phyloP scores from a whole-genome alignment of 208 protist species.

The Trypanosoma theileri region DNA sequence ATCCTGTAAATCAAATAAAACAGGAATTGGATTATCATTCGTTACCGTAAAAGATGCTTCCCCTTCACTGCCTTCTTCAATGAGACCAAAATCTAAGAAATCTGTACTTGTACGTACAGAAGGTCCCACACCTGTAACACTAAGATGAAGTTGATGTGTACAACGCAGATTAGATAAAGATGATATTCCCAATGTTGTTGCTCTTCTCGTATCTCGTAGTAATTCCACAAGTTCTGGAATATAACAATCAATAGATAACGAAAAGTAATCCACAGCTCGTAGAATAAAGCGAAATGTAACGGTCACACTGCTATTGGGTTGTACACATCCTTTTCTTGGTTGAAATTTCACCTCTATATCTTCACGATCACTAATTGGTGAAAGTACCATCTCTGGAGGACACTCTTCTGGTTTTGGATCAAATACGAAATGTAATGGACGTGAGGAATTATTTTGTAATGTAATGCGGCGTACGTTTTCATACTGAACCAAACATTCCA shows the following conservation, averaged over 20 bases:
- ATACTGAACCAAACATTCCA: conserved; percentile 76
- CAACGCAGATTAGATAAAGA: conserved; percentile 21
- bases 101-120: conserved; percentile 75
- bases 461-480: conserved; percentile 68
- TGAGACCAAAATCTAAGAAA: conserved; percentile 86
- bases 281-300: conserved; percentile 72
- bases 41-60: conserved; percentile 84
- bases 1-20: conserved; percentile 74
- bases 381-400: conserved; percentile 31
- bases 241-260: conserved; percentile 56
- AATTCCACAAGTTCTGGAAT: conserved; percentile 57
- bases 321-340: conserved; percentile 62
- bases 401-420: conserved; percentile 62
- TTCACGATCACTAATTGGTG: conserved; percentile 25
- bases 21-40: conserved; percentile 83
- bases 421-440: conserved; percentile 67
- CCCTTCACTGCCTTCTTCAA: conserved; percentile 68
- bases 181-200: conserved; percentile 20
- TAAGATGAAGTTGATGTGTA: conserved; percentile 41
- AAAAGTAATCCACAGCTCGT: conserved; percentile 47
- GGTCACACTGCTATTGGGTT: conserved; percentile 37
- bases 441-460: conserved; percentile 73
- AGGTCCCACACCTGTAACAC: conserved; percentile 69
- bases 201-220: not conserved
- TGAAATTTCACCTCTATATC: conserved; percentile 56